A percentile compares a stretch with the other conserved stretches of the same genome.
These are phyloP conservation scores for Bipolaris sorokiniana DNA, from an alignment of 2,329 filamentous ascomycete species.

Conservation along the genomic window DNA sequence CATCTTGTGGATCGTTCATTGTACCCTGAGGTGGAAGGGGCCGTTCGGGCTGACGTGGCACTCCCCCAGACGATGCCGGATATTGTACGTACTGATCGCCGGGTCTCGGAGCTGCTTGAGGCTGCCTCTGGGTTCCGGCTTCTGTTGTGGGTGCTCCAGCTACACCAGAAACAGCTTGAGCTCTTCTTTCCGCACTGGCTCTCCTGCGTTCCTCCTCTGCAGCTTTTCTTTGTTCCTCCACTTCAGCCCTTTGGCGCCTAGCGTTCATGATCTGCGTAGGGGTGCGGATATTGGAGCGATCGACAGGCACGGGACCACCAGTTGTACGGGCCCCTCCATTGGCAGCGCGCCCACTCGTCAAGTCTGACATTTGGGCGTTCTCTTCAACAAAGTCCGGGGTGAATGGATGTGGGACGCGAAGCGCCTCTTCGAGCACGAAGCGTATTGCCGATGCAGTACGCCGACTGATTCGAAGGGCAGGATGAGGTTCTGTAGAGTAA, in stretches of 20 bases:
- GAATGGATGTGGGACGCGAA: constrained; percentile 81
- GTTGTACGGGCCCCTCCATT: constrained; percentile 65
- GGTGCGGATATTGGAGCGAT: constrained; percentile 71
- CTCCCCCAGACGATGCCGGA: constrained; percentile 33
- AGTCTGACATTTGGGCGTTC: constrained; percentile 89
- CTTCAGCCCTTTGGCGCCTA: constrained; percentile 71
- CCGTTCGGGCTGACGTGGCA: constrained; percentile 40
- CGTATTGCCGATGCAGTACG: constrained; percentile 89
- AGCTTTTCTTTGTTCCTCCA: constrained; percentile 61
- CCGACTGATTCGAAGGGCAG: constrained; percentile 74
- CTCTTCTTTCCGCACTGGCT: constrained; percentile 65
- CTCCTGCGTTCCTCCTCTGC: constrained; percentile 57
- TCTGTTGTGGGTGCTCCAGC: constrained; percentile 49
- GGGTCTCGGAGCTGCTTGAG: constrained; percentile 35
- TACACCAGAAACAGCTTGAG: constrained; percentile 60
- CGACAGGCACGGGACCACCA: constrained; percentile 60
- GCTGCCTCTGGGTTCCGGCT: constrained; percentile 36
- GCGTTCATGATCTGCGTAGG: constrained; percentile 93
- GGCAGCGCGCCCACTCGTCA: constrained; percentile 65
- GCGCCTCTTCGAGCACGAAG: constrained; percentile 87
- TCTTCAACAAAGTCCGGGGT: constrained; percentile 85
- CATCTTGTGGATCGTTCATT: constrained; percentile 27
- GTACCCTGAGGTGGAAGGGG: constrained; percentile 31
- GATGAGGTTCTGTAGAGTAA: constrained; percentile 54
- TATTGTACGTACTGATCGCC: constrained; percentile 40